Conservation (phyloP, 345 rosid species). For the Populus euphratica region DNA sequence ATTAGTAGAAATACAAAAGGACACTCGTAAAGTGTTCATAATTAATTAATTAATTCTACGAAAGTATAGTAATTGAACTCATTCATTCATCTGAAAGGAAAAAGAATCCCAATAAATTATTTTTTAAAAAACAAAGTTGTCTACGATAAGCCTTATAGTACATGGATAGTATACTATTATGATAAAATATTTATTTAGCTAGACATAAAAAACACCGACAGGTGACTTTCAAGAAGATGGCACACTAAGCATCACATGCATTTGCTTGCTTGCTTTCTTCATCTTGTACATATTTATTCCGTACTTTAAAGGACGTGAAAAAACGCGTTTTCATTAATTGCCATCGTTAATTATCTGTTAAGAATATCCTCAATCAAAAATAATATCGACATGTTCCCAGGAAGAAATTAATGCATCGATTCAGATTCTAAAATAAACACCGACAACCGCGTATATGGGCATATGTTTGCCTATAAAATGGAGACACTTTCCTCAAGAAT, state of each 20-base stretch:
- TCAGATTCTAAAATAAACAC: conserved; percentile 14
- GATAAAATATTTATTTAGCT: no score
- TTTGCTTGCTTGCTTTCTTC: background rate
- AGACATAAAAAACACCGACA: conserved; percentile 15
- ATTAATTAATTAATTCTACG: no score
- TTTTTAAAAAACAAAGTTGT: no score
- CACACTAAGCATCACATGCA: conserved; percentile 10
- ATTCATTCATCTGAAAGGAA: no score
- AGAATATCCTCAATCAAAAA: no score
- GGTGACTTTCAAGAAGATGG: background rate
- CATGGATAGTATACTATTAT: no score
- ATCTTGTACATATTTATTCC: conserved; percentile 4
- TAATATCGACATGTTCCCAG: background rate
- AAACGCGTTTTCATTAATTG: background rate
- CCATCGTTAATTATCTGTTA: no score
- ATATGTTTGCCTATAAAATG: conserved; percentile 3
- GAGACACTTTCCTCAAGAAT: background rate
- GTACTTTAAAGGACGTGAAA: conserved; percentile 1
- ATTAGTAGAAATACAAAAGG: no score
- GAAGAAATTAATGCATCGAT: background rate
- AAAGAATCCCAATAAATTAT: no score
- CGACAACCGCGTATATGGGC: conserved; percentile 28
- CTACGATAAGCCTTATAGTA: no score
- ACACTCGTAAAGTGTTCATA: no score
- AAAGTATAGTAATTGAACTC: no score